These are phyloP conservation scores for Chaetomium tenue DNA, from an alignment of 495 filamentous ascomycete species.

Conservation along the genomic window DNA sequence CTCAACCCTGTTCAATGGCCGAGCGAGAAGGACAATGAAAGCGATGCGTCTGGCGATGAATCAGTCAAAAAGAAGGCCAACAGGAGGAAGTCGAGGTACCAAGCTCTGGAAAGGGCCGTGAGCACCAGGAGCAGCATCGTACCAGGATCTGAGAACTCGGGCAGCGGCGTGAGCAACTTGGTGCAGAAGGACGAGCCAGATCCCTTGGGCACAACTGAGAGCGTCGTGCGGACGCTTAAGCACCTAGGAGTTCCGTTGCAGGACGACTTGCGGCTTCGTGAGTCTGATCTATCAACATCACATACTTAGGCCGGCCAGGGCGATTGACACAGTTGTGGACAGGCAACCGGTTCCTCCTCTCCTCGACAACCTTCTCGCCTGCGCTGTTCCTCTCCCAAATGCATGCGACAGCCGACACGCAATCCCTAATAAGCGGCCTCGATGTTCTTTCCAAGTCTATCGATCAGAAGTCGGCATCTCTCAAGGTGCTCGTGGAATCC, in stretches of 20 bases:
- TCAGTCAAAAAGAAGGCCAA: conserved; percentile 50
- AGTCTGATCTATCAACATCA: conserved; percentile 32
- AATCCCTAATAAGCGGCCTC: conserved; percentile 73
- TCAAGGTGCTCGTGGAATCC: conserved; percentile 92
- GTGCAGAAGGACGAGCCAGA: conserved; percentile 89
- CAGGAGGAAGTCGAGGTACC: conserved; percentile 73
- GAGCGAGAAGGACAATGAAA: conserved; percentile 66
- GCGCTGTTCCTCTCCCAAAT: conserved; percentile 87
- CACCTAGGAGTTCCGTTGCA: conserved; percentile 76
- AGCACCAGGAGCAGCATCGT: conserved; percentile 64
- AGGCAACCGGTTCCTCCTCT: conserved; percentile 91
- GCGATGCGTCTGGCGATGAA: conserved; percentile 67
- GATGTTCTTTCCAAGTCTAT: conserved; percentile 83
- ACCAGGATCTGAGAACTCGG: conserved; percentile 66
- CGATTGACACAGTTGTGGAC: conserved; percentile 10
- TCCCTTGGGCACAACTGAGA: conserved; percentile 75
- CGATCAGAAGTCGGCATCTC: conserved; percentile 91
- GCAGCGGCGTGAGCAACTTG: conserved; percentile 66
- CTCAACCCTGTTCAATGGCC: conserved; percentile 87
- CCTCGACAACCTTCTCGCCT: conserved; percentile 92
- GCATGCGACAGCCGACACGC: conserved; percentile 77
- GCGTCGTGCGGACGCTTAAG: conserved; percentile 77
- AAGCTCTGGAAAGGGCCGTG: conserved; percentile 72
- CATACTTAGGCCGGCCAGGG: background rate
- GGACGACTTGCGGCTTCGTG: conserved; percentile 75